Evolutionary conservation across 2,329 filamentous ascomycete genomes (phyloP).

Genomic region (Xylaria sp.): DNA sequence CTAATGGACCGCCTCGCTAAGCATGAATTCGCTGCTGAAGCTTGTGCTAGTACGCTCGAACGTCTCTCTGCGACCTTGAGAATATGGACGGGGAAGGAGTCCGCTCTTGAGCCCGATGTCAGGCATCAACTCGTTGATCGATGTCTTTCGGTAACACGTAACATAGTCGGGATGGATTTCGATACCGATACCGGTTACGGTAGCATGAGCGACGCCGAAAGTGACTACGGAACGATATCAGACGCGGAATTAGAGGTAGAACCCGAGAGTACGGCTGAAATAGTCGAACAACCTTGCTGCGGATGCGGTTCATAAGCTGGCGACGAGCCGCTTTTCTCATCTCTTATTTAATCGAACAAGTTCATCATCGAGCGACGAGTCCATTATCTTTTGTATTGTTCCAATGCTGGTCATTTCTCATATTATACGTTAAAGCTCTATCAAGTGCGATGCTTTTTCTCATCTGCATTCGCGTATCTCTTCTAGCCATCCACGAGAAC

Average conservation of each 20-base stretch:
- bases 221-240: constrained; percentile 31
- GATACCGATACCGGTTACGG: constrained; percentile 68
- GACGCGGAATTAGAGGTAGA: constrained; percentile 16
- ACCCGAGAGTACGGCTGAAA: constrained; percentile 19
- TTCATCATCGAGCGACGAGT: constrained; percentile 7
- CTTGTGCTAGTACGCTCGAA: constrained; percentile 63
- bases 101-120: constrained; percentile 62
- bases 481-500: constrained; percentile 19
- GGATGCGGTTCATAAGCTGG: constrained; percentile 27
- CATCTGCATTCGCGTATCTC: constrained; percentile 6
- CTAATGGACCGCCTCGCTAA: constrained; percentile 65
- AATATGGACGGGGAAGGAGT: constrained; percentile 68
- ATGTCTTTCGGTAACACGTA: constrained; percentile 67
- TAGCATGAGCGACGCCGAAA: constrained; percentile 51
- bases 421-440: constrained; percentile 13
- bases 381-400: constrained; percentile 25
- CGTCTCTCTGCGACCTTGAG: constrained; percentile 67
- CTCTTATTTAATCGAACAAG: constrained; percentile 11
- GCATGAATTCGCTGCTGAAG: constrained; percentile 60
- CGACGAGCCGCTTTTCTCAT: neutral
- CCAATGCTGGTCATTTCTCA: constrained; percentile 19
- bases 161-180: constrained; percentile 67
- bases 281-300: constrained; percentile 19
- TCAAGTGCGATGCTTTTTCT: constrained; percentile 14
- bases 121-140: constrained; percentile 65